Conservation (phyloP, 176 grass and related monocot species). For the Phragmites australis region DNA sequence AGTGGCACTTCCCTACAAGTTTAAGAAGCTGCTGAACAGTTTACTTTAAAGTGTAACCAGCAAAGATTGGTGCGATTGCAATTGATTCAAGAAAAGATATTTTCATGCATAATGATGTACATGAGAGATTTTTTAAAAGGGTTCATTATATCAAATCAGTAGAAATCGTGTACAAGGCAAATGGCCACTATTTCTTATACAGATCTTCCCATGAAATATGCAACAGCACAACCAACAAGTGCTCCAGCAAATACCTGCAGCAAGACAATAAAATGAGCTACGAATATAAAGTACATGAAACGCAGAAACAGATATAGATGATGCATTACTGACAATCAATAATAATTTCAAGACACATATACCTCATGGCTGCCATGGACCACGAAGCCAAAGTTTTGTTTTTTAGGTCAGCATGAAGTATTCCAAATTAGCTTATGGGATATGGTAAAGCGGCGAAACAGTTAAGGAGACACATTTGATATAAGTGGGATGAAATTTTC, state of each 20-base stretch:
- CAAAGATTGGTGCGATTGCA: too few relatives aligned
- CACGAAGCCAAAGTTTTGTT: neutral
- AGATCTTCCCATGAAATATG: constrained; percentile 63
- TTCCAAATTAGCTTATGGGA: neutral
- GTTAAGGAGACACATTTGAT: constrained; percentile 1
- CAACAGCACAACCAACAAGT: constrained; percentile 67
- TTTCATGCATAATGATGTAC: neutral
- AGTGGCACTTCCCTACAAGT: too few relatives aligned
- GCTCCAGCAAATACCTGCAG: constrained; percentile 80
- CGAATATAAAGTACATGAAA: neutral
- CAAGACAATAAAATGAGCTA: constrained; percentile 8
- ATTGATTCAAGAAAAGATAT: neutral
- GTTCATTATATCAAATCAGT: constrained; percentile 14
- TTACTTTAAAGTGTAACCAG: neutral
- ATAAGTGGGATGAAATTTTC: neutral
- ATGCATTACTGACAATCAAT: neutral
- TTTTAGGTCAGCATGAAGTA: neutral
- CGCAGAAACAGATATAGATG: neutral
- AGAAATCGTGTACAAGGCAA: constrained; percentile 34
- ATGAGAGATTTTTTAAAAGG: neutral
- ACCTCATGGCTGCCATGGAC: neutral
- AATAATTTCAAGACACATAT: neutral
- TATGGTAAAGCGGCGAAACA: neutral
- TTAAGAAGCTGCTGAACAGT: neutral
- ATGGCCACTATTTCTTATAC: constrained; percentile 45